Conservation (phyloP, 768 basidiomycete species). For the Rhodotorula babjevae region DNA sequence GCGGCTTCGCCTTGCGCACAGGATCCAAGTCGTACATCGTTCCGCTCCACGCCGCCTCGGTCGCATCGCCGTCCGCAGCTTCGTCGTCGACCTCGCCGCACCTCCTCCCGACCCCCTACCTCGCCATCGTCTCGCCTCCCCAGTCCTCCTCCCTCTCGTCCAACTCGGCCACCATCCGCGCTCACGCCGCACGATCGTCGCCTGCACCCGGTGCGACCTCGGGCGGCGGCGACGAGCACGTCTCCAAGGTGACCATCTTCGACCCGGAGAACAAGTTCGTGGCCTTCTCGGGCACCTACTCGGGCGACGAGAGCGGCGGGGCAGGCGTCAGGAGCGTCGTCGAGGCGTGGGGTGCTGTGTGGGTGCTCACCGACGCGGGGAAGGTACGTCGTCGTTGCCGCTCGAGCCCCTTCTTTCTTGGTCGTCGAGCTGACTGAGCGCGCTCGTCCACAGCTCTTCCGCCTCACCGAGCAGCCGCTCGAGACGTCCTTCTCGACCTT, state of each 20-base stretch:
- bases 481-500: slow-evolving; percentile 25
- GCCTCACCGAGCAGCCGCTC: slow-evolving; percentile 32
- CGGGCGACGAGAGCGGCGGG: slow-evolving; percentile 51
- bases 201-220: neutral
- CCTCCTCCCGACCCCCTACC: slow-evolving; percentile 58
- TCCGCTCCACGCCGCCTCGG: slow-evolving; percentile 11
- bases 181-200: slow-evolving; percentile 49
- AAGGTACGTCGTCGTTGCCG: slow-evolving; percentile 53
- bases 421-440: neutral
- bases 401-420: neutral
- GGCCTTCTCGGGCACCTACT: slow-evolving; percentile 73
- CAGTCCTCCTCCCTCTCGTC: slow-evolving; percentile 63
- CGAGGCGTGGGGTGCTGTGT: slow-evolving; percentile 74
- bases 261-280: slow-evolving; percentile 89
- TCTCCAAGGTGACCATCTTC: slow-evolving; percentile 63
- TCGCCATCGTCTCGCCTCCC: slow-evolving; percentile 84
- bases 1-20: too few relatives aligned
- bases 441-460: slow-evolving; percentile 37
- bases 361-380: slow-evolving; percentile 71
- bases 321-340: slow-evolving; percentile 69
- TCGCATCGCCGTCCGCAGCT: slow-evolving; percentile 3
- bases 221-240: slow-evolving; percentile 43
- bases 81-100: slow-evolving; percentile 55
- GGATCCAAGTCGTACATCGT: slow-evolving; percentile 39
- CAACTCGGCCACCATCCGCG: slow-evolving; percentile 68